phyloP scores from a whole-genome alignment of 176 grass and related monocot species.

The Cenchrus fungigraminus region DNA sequence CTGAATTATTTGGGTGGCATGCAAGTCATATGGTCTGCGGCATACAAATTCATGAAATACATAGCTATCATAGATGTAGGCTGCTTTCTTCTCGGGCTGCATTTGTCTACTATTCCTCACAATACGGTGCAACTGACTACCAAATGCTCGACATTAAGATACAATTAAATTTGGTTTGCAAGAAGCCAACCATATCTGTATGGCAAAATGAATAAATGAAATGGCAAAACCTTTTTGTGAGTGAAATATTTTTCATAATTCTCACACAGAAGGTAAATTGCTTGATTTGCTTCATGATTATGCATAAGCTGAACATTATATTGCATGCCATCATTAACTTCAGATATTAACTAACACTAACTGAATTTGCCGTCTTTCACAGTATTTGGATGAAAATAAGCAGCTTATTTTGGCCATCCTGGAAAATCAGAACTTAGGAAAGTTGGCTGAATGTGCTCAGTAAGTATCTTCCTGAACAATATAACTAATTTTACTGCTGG shows the following conservation, averaged over 20 bases:
- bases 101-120: neutral
- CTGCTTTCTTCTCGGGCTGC: neutral
- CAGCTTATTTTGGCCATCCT: constrained; percentile 96
- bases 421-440: constrained; percentile 92
- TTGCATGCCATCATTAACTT: constrained; percentile 19
- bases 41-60: neutral
- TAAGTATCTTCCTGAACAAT: constrained; percentile 53
- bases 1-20: neutral
- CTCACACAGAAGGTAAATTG: constrained; percentile 17
- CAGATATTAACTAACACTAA: constrained; percentile 14
- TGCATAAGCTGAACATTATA: constrained; percentile 1
- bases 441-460: constrained; percentile 97
- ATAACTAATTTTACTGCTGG: neutral
- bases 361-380: constrained; percentile 28
- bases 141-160: constrained; percentile 13
- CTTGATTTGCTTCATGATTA: neutral
- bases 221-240: neutral
- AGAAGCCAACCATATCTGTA: constrained; percentile 5
- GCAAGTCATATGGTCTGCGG: no score
- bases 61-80: neutral
- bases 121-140: neutral
- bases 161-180: neutral
- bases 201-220: constrained; percentile 5
- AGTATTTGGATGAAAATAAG: constrained; percentile 98
- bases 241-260: constrained; percentile 4